phyloP scores from a whole-genome alignment of 306 rosid species.

The Argentina anserina region DNA sequence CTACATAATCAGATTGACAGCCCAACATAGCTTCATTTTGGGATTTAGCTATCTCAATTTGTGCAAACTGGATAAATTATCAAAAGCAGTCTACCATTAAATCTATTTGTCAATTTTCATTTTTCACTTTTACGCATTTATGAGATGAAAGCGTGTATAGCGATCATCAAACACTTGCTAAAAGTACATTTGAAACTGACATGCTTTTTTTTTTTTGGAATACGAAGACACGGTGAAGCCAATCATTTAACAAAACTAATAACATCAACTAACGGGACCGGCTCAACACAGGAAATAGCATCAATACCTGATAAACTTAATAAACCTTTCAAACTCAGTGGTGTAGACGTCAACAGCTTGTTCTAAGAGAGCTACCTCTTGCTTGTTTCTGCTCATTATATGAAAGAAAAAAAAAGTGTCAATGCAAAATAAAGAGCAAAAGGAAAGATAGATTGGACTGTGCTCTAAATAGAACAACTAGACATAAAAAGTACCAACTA shows the following conservation, averaged over 20 bases:
- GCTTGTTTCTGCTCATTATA: slow-evolving; percentile 45
- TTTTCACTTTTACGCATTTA: not conserved
- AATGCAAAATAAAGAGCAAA: slow-evolving; percentile 2
- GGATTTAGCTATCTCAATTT: not conserved
- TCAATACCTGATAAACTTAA: slow-evolving; percentile 67
- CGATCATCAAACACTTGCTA: not conserved
- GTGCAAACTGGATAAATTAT: not conserved
- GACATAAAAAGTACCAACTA: slow-evolving; percentile 8
- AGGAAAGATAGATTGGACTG: not conserved
- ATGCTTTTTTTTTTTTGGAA: not conserved
- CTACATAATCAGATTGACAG: not conserved
- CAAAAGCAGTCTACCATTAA: not conserved
- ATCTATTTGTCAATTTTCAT: not conserved
- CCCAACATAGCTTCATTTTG: not conserved
- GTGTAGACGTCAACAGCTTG: slow-evolving; percentile 73
- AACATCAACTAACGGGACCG: not conserved
- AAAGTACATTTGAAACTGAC: not conserved
- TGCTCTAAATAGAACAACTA: not conserved
- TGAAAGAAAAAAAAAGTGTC: slow-evolving; percentile 1
- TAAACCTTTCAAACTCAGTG: slow-evolving; percentile 72
- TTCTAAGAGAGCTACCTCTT: slow-evolving; percentile 57
- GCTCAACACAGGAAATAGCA: slow-evolving; percentile 5
- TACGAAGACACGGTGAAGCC: not conserved
- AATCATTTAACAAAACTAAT: not conserved
- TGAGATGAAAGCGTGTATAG: not conserved